Conservation (phyloP, 805 yeast species). For the Candida yuanshanica region DNA sequence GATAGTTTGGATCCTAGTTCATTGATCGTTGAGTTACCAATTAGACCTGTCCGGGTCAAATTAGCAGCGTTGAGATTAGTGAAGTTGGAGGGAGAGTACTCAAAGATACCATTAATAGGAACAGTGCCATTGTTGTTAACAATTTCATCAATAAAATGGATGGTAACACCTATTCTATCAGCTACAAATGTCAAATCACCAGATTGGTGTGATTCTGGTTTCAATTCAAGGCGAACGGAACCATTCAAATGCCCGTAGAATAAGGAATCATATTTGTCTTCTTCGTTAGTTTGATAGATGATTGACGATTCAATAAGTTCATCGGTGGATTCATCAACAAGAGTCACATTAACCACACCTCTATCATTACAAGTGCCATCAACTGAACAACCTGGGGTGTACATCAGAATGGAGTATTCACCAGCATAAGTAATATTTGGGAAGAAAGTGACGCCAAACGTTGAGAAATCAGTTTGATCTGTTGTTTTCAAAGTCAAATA, state of each 20-base stretch:
- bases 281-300: constrained; percentile 75
- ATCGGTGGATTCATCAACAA: constrained; percentile 37
- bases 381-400: constrained; percentile 80
- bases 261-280: constrained; percentile 73
- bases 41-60: constrained; percentile 17
- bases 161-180: constrained; percentile 51
- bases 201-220: constrained; percentile 28
- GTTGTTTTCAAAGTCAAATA: constrained; percentile 31
- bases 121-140: constrained; percentile 30
- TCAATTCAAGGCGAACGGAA: constrained; percentile 40
- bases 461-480: constrained; percentile 21
- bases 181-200: constrained; percentile 58
- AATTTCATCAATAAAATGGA: constrained; percentile 40
- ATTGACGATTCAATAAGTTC: constrained; percentile 35
- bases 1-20: constrained; percentile 30
- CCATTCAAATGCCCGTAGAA: constrained; percentile 62
- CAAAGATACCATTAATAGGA: constrained; percentile 72
- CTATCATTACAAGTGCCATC: constrained; percentile 66
- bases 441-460: constrained; percentile 43
- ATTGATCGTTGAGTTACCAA: constrained; percentile 44
- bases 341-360: constrained; percentile 73
- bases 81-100: constrained; percentile 70
- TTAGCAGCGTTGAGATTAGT: constrained; percentile 29
- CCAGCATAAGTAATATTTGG: constrained; percentile 75
- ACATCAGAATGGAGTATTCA: constrained; percentile 61